Conservation (phyloP, 192 early-diverging fungal species). For the Backusella circina region DNA sequence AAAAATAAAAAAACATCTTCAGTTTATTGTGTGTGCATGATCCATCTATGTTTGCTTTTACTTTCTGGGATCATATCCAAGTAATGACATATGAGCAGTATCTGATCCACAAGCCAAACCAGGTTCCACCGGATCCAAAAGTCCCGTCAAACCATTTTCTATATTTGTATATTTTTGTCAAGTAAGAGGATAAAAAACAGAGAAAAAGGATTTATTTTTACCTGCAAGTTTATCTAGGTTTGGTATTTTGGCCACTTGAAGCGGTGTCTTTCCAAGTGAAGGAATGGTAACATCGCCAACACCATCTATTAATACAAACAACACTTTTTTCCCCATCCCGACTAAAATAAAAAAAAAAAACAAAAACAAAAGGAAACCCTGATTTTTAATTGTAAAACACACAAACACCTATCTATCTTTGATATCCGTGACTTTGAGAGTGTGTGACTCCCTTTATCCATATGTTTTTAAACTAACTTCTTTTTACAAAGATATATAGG, state of each 20-base stretch:
- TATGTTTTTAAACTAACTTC: not conserved
- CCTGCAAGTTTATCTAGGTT: conserved; percentile 27
- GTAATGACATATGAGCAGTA: conserved; percentile 32
- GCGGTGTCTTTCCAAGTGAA: conserved; percentile 16
- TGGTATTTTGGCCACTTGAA: conserved; percentile 23
- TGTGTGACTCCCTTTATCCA: not conserved
- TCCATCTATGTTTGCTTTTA: not conserved
- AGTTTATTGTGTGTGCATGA: not conserved
- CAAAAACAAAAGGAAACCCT: not conserved
- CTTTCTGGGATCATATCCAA: conserved; percentile 33
- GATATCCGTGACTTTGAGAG: not conserved
- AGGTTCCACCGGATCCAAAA: conserved; percentile 34
- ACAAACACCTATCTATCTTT: not conserved
- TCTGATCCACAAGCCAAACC: conserved; percentile 36
- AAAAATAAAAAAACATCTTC: not conserved
- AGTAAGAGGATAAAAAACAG: not conserved
- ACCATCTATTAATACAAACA: conserved; percentile 30
- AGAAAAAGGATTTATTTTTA: conserved; percentile 13
- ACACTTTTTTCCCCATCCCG: conserved; percentile 13
- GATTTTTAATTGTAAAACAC: too few relatives aligned
- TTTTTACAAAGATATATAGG: not conserved
- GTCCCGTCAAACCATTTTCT: conserved; percentile 28
- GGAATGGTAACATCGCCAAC: conserved; percentile 31
- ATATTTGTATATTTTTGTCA: not conserved
- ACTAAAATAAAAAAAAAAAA: not conserved